Conservation (phyloP, 139 green algal species). For the Asterochloris erici region DNA sequence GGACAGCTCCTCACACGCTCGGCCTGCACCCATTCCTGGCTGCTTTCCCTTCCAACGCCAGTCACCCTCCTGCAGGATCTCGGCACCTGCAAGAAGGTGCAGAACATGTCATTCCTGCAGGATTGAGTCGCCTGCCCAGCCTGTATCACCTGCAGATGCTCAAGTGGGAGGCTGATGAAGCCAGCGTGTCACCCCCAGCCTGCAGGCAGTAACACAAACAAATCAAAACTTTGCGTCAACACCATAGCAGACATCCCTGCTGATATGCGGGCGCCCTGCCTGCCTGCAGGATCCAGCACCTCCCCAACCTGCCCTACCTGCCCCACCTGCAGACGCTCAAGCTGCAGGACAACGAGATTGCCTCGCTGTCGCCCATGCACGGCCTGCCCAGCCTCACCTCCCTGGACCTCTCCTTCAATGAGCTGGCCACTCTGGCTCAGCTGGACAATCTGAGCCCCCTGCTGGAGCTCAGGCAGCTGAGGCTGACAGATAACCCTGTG, state of each 20-base stretch:
- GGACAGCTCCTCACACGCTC: too few relatives aligned
- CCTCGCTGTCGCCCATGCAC: background rate
- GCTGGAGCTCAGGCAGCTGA: background rate
- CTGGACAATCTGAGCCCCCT: background rate
- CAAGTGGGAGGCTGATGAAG: too few relatives aligned
- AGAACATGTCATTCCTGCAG: too few relatives aligned
- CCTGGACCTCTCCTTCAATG: slow-evolving; percentile 20
- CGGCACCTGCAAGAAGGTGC: too few relatives aligned
- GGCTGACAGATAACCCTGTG: slow-evolving; percentile 13
- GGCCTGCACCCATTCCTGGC: too few relatives aligned
- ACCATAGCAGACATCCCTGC: background rate
- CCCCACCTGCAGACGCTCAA: slow-evolving; percentile 11
- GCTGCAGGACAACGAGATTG: slow-evolving; percentile 15
- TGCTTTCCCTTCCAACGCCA: too few relatives aligned
- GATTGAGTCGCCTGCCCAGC: too few relatives aligned
- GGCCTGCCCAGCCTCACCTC: background rate
- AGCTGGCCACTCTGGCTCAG: background rate
- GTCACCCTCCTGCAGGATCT: too few relatives aligned
- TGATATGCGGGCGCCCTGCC: background rate
- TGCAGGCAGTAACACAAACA: too few relatives aligned
- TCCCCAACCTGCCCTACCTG: slow-evolving; percentile 1
- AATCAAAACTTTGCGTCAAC: too few relatives aligned
- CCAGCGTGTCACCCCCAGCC: too few relatives aligned
- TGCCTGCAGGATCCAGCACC: slow-evolving; percentile 4
- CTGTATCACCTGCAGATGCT: too few relatives aligned